Evolutionary conservation across 306 rosid species (phyloP), one percentile per base, ranked within the genome.

Genomic region (Pyrus communis): DNA sequence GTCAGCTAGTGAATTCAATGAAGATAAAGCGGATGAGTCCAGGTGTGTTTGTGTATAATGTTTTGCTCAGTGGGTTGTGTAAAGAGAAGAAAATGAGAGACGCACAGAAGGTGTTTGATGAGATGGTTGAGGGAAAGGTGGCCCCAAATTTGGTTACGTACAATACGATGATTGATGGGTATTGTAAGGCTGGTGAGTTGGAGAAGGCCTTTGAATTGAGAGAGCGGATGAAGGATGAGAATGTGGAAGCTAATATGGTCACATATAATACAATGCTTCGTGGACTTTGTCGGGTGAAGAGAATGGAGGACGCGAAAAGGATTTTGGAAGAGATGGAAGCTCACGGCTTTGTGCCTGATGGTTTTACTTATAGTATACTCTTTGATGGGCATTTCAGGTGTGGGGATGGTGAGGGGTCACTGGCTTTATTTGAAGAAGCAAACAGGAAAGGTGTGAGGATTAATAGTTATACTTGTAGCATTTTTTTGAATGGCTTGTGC

Each of bases 131-230:
- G 1, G 83, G 75, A 74, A 77, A 79, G 2, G 8, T 78, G 42
- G 70, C 55, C 12, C 93, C 89, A 0, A 91, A 75, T 86, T 83
- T 78, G 77, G 88, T 91, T 33, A 91, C 89, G 1, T 87, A 84
- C 67, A 93, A 93, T 71, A 89, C 92, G 9, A 72, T 89, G 69
- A 85, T 91, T 59, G 89, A 84, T 80, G 97, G 96, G 63, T 89
- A 80, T 62, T 93, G 83, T 80, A 93, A 89, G 79, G 87, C 40
- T 77, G 90, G 93, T 74, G 88, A 87, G 58, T 25, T 87, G 67
- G 93, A 86, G 55, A 82, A 76, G 75, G 97, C 90, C 67, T 91
- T 89, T 73, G 70, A 78, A 52, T 82, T 91, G 84, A 89, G 76
- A 67, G 87, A 79, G 72, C 82, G 85, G 83, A 93, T 93, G 97